Conservation (phyloP, 2,329 filamentous ascomycete species). For the Clonostachys rhizophaga region DNA sequence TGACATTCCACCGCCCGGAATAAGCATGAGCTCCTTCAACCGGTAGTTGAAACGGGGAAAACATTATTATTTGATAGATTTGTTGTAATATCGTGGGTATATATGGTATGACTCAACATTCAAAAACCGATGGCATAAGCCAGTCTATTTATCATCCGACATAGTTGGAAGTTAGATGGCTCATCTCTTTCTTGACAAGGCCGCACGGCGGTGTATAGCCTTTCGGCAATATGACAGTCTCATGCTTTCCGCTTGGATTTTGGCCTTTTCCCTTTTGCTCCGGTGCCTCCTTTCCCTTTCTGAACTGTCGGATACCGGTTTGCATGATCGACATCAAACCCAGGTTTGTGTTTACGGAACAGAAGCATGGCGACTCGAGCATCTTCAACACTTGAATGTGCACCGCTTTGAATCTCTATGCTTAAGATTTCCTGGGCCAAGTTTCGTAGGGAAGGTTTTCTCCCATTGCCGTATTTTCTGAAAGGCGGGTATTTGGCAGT, state of each 20-base stretch:
- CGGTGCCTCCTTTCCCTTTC: slow-evolving; percentile 1
- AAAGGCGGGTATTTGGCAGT: slow-evolving; percentile 77
- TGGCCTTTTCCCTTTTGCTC: slow-evolving; percentile 28
- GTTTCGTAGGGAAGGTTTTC: slow-evolving; percentile 61
- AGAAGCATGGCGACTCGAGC: slow-evolving; percentile 86
- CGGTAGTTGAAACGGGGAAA: no score
- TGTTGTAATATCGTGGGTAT: no score
- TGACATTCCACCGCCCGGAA: no score
- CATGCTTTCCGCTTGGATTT: slow-evolving; percentile 29
- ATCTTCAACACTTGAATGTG: slow-evolving; percentile 70
- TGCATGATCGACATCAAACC: slow-evolving; percentile 77
- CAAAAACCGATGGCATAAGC: no score
- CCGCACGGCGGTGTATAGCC: neutral
- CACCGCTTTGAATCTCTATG: slow-evolving; percentile 58
- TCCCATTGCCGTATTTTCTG: slow-evolving; percentile 61
- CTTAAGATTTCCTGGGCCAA: slow-evolving; percentile 53
- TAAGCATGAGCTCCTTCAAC: no score
- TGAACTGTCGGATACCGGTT: slow-evolving; percentile 54
- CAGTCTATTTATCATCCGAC: no score
- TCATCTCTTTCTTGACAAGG: no score
- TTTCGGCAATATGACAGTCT: neutral
- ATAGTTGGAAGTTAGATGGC: no score
- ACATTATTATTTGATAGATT: no score
- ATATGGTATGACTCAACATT: no score
- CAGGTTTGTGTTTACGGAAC: slow-evolving; percentile 77